Evolutionary conservation across 495 filamentous ascomycete genomes (phyloP), one percentile per base, ranked within the genome.

Genomic region (Alectoria sarmentosa): DNA sequence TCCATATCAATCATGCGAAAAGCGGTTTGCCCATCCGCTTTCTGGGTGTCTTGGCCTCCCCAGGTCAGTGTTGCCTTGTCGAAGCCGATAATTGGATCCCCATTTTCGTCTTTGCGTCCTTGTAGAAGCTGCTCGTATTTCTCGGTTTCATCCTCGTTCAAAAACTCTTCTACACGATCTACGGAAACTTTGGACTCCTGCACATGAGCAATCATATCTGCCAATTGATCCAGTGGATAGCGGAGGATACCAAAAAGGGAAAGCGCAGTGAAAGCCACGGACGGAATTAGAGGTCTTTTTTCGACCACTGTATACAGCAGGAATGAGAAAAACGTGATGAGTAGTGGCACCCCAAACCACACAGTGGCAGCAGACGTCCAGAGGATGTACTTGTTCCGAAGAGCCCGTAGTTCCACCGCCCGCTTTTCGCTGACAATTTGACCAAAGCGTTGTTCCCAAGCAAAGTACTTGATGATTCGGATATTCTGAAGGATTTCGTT

Each of bases 401-500:
- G 71, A 37, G 88, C 85, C 66, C 82, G 84, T 34, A 99, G 79
- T 73, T 99, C 95, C 5, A 82, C 82, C 23, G 79, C 78, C 59
- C 95, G 83, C 73, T 95, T 96, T 73, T 96, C 93, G 65, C 92
- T 85, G 21, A 99, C 91, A 61, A 91, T 86, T 23, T 86, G 84
- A 55, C 88, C 82, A 75, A 96, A 99, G 13, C 95, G 89, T 65
- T 89, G 86, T 74, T 99, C 95, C 95, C 95, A 99, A 3, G 95
- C 93, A 73, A 99, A 99, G 75, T 92, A 99, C 74, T 99, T 99
- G 84, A 99, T 98, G 70, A 99, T 97, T 39, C 95, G 85, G 68
- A 99, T 98, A 68, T 97, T 99, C 70, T 95, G 93, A 30, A 99
- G 80, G 11, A 98, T 89, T 74, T 99, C 95, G 74, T 98, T 98